These are phyloP conservation scores for Candida adriatica DNA, from an alignment of 805 yeast genomes.

Conservation along the genomic window DNA sequence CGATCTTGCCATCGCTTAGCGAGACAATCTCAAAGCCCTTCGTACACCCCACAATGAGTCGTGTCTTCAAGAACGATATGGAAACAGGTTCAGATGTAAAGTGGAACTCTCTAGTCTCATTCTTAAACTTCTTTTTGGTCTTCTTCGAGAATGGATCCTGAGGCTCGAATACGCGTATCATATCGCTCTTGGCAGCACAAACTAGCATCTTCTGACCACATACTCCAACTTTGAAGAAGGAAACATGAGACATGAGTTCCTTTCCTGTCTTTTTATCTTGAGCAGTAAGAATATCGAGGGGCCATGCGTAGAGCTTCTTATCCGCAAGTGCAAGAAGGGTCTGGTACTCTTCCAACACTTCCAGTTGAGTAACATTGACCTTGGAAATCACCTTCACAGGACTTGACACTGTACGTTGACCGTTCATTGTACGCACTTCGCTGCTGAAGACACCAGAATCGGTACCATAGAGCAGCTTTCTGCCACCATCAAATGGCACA, in stretches of 20 bases:
- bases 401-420: conserved; percentile 50
- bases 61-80: conserved; percentile 81
- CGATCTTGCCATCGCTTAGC: conserved; percentile 75
- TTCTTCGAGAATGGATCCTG: conserved; percentile 59
- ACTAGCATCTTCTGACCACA: conserved; percentile 85
- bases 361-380: conserved; percentile 78
- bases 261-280: conserved; percentile 56
- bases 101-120: conserved; percentile 64
- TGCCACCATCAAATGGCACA: conserved; percentile 91
- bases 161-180: conserved; percentile 85
- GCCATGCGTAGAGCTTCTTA: conserved; percentile 71
- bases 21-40: conserved; percentile 95
- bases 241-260: conserved; percentile 80
- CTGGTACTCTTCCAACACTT: conserved; percentile 86
- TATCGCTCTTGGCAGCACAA: conserved; percentile 81
- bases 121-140: conserved; percentile 65
- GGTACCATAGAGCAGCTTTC: conserved; percentile 84
- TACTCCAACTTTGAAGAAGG: conserved; percentile 87
- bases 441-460: conserved; percentile 86
- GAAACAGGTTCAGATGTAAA: conserved; percentile 89
- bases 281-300: conserved; percentile 56
- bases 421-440: conserved; percentile 45
- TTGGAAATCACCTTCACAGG: conserved; percentile 74
- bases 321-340: conserved; percentile 77
- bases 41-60: conserved; percentile 90